phyloP scores from a whole-genome alignment of 495 filamentous ascomycete species.

The Penicillium arizonense region DNA sequence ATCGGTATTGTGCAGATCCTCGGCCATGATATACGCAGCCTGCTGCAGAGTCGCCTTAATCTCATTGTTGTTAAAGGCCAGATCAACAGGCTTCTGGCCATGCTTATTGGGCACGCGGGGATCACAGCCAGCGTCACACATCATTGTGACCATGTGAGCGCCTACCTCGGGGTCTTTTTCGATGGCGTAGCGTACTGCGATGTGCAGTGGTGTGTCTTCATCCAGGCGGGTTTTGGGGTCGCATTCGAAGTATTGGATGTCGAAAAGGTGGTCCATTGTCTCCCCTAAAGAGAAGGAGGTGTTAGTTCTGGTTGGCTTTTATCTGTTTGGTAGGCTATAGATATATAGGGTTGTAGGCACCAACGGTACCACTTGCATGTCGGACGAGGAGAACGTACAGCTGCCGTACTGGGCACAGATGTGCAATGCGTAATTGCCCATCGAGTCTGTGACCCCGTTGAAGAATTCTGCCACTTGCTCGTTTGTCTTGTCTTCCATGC shows the following conservation, averaged over 20 bases:
- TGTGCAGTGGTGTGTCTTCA: constrained; percentile 87
- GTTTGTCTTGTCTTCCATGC: constrained; percentile 44
- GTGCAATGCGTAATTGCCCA: constrained; percentile 87
- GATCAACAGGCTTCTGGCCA: constrained; percentile 40
- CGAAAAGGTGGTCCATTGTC: constrained; percentile 85
- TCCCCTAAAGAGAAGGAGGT: constrained; percentile 62
- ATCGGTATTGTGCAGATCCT: constrained; percentile 36
- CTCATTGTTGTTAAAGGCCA: constrained; percentile 57
- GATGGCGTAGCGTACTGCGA: constrained; percentile 83
- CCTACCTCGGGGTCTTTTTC: constrained; percentile 63
- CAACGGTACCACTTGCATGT: background rate
- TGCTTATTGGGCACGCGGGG: constrained; percentile 54
- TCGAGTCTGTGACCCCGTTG: constrained; percentile 76
- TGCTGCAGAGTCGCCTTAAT: constrained; percentile 68
- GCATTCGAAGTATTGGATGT: constrained; percentile 92
- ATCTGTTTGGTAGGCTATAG: background rate
- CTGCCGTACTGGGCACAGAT: constrained; percentile 82
- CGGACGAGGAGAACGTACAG: constrained; percentile 55
- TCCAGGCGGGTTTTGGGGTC: constrained; percentile 81
- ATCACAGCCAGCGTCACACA: constrained; percentile 90
- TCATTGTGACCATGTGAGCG: constrained; percentile 73
- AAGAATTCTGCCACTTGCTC: constrained; percentile 66
- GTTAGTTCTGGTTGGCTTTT: background rate
- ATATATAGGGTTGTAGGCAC: too few species aligned
- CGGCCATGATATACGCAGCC: constrained; percentile 67